These are phyloP conservation scores for Quercus tomentella DNA, from an alignment of 331 rosid genomes.

Conservation along the genomic window DNA sequence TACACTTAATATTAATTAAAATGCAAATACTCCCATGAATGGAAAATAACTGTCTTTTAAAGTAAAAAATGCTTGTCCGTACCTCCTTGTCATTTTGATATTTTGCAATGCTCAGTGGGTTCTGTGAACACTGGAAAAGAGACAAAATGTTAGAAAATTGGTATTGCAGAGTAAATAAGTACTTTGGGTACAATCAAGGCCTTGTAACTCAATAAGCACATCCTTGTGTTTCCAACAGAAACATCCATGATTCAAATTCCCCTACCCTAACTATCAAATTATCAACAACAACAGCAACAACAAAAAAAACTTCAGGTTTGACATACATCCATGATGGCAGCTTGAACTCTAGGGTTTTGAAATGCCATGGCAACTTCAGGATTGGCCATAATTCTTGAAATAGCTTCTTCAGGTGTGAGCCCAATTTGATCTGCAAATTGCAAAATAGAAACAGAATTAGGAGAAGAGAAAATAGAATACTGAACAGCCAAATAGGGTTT, in stretches of 20 bases:
- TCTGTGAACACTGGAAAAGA: slow-evolving; percentile 87
- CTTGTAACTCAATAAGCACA: no score
- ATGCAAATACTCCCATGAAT: slow-evolving; percentile 1
- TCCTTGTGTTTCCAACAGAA: no score
- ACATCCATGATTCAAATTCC: no score
- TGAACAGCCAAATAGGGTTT: neutral
- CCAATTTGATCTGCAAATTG: slow-evolving; percentile 88
- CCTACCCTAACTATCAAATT: no score
- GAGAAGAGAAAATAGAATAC: neutral
- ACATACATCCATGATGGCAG: slow-evolving; percentile 99
- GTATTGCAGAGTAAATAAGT: neutral
- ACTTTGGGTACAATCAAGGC: neutral
- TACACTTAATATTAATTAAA: neutral
- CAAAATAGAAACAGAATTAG: slow-evolving; percentile 2
- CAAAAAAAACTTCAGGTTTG: neutral
- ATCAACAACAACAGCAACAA: no score
- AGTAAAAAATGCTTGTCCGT: slow-evolving; percentile 7
- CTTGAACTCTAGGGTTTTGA: slow-evolving; percentile 97
- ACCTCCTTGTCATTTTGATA: slow-evolving; percentile 99
- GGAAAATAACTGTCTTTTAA: neutral
- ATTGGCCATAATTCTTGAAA: slow-evolving; percentile 93
- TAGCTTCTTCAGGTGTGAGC: slow-evolving; percentile 87
- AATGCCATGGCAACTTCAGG: slow-evolving; percentile 97
- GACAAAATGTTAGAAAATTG: slow-evolving; percentile 23
- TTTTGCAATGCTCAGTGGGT: slow-evolving; percentile 80